phyloP scores from a whole-genome alignment of 495 filamentous ascomycete species.

The Podospora anserina region DNA sequence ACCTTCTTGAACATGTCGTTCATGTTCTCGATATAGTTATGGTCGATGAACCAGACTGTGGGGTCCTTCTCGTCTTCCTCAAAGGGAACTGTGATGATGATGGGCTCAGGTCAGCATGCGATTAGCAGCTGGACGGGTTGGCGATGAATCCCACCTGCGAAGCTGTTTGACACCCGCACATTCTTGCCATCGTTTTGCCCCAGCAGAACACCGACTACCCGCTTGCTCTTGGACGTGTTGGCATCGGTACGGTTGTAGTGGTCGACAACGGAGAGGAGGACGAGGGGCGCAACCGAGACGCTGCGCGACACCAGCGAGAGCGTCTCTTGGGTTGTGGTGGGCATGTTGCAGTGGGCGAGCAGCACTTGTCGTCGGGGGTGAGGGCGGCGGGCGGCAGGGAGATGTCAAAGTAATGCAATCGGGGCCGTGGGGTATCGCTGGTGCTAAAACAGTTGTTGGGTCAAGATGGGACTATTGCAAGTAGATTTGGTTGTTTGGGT shows the following conservation, averaged over 20 bases:
- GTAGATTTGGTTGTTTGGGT: slow-evolving; percentile 4
- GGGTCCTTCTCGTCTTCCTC: slow-evolving; percentile 99
- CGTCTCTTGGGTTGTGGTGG: slow-evolving; percentile 90
- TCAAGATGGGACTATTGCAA: not conserved
- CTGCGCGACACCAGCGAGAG: slow-evolving; percentile 86
- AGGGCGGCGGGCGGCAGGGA: not conserved
- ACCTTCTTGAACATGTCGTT: slow-evolving; percentile 99
- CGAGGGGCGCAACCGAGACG: slow-evolving; percentile 95
- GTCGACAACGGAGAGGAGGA: slow-evolving; percentile 96
- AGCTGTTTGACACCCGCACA: slow-evolving; percentile 97
- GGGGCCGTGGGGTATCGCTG: slow-evolving; percentile 13
- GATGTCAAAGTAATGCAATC: not conserved
- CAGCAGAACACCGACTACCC: slow-evolving; percentile 91
- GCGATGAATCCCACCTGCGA: slow-evolving; percentile 65
- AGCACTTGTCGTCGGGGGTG: not conserved
- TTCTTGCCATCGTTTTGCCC: slow-evolving; percentile 94
- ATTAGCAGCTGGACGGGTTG: not conserved
- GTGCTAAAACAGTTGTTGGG: slow-evolving; percentile 14
- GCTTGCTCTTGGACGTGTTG: slow-evolving; percentile 78
- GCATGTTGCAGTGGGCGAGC: slow-evolving; percentile 56
- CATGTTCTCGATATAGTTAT: slow-evolving; percentile 99
- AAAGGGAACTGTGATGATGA: slow-evolving; percentile 73
- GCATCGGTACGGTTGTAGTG: slow-evolving; percentile 87
- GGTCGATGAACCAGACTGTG: slow-evolving; percentile 97
- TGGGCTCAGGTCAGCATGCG: slow-evolving; percentile 16